These are phyloP conservation scores for Daldinia vernicosa DNA, from an alignment of 495 filamentous ascomycete genomes.

Conservation along the genomic window DNA sequence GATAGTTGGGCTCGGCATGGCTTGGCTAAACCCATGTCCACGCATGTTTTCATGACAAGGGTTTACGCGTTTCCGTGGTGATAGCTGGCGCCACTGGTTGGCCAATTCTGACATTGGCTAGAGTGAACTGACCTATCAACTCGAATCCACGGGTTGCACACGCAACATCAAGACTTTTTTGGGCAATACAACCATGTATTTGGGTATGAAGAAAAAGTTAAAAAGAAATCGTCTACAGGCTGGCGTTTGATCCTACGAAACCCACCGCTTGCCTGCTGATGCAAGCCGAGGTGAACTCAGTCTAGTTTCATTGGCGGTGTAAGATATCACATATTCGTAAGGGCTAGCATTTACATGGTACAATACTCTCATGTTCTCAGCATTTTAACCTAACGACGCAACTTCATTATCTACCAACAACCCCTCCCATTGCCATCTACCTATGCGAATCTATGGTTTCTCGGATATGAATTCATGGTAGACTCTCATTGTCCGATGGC, in stretches of 20 bases:
- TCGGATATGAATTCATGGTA: neutral
- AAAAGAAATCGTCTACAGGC: neutral
- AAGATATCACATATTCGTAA: neutral
- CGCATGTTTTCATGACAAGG: neutral
- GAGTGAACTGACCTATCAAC: constrained; percentile 14
- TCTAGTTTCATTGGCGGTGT: neutral
- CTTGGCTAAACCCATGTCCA: constrained; percentile 19
- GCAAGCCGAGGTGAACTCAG: neutral
- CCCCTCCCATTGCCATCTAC: too few relatives aligned
- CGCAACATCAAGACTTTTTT: constrained; percentile 24
- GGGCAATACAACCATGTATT: constrained; percentile 5
- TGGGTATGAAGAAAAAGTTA: neutral
- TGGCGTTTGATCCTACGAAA: neutral
- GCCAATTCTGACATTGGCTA: constrained; percentile 21
- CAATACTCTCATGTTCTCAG: neutral
- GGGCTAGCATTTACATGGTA: neutral
- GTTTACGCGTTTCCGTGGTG: constrained; percentile 14
- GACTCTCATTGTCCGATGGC: neutral
- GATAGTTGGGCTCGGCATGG: constrained; percentile 28
- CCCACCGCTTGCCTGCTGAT: neutral
- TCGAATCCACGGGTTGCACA: neutral
- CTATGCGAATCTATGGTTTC: too few relatives aligned
- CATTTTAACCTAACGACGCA: neutral
- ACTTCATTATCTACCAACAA: neutral
- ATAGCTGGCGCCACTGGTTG: constrained; percentile 34